Base-by-base conservation (phyloP, 75 land plant genomes). In the Adiantum capillusveneris region DNA sequence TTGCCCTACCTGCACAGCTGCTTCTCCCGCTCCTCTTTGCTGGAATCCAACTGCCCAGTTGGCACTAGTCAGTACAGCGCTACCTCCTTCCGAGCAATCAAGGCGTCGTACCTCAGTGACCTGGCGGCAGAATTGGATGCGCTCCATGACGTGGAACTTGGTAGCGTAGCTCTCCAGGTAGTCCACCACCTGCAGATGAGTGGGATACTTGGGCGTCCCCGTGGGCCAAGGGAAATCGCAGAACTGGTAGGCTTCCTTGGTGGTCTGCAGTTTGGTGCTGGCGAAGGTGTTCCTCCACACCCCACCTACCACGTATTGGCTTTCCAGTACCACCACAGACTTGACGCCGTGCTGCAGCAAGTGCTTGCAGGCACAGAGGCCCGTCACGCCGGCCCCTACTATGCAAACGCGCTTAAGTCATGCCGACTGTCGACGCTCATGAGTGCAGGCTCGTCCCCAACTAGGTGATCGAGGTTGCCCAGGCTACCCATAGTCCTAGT, bases 141-240 rank as follows among this genome's bases (percentile, higher is more conserved):
- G 16, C 31, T 46, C 58, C 31, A 62, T 19, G 18, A 62, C 58
- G 13, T 28, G 54, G 29, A 62, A 62, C 48, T 19, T 22, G 27
- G 27, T 3, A 19, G 64, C 64, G 49, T 62, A 62, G 58, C 30
- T 43, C 11, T 52, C n/a, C 29, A 62, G 58, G 25, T 62, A 62
- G 25, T 62, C 64, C 27, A 62, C n/a, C 14, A 62, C 64, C 29
- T 62, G 64, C 11, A 5, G 6, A 11, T 19, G 53, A 11, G 59
- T 48, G 59, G 62, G 49, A 7, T 11, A 12, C 12, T 11, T 11
- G 49, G 62, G 46, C 5, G 46, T 24, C 6, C 25, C 31, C n/a
- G 14, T 7, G 16, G 74, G 67, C 92, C 92, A 87, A 0, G 77
- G 85, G 52, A 65, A 87, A 57, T 87, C 92, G 24, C 80, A 70